Evolutionary conservation across 495 filamentous ascomycete genomes (phyloP).

Genomic region (Neurospora intermedia): DNA sequence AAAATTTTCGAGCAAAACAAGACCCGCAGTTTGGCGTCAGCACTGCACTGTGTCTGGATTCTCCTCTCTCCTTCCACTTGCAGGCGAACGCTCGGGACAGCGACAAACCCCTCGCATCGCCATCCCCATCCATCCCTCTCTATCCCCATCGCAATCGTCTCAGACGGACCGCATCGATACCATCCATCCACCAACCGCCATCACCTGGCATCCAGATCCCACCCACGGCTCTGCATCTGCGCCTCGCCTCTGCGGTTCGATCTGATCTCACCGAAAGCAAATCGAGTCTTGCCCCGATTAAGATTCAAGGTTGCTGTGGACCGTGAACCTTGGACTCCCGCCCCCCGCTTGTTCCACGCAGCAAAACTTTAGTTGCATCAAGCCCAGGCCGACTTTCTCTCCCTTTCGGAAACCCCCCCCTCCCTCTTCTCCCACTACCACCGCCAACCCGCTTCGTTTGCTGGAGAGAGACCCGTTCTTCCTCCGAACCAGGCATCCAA

Average conservation of each 20-base stretch:
- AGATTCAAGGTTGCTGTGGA: not conserved
- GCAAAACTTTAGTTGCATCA: constrained; percentile 25
- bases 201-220: not conserved
- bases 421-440: constrained; percentile 8
- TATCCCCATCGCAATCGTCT: not conserved
- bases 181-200: not conserved
- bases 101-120: not conserved
- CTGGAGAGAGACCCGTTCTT: constrained; percentile 7
- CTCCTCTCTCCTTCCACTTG: not conserved
- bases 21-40: not conserved
- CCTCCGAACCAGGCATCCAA: constrained; percentile 10
- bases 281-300: not conserved
- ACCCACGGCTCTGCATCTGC: not conserved
- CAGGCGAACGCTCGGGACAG: not conserved
- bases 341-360: constrained; percentile 26
- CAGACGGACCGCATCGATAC: not conserved
- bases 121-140: not conserved
- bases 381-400: constrained; percentile 15
- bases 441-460: constrained; percentile 4
- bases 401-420: constrained; percentile 17
- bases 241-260: not conserved
- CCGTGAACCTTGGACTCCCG: constrained; percentile 17
- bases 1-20: constrained; percentile 19
- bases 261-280: not conserved
- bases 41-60: not conserved